Evolutionary conservation across 805 yeast species (phyloP).

Genomic region (Wickerhamomyces strasburgensis): DNA sequence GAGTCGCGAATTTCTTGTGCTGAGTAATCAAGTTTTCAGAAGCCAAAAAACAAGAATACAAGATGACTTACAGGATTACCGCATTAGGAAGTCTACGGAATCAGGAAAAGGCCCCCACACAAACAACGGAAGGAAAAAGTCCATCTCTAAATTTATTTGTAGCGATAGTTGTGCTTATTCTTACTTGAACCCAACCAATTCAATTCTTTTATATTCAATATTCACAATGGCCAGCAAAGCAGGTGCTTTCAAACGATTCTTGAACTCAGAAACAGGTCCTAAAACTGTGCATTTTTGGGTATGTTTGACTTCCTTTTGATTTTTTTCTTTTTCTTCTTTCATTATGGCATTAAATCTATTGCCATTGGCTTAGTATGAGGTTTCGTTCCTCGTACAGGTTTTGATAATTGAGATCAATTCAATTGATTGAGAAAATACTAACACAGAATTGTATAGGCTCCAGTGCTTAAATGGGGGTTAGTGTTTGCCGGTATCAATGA

Average conservation of each 20-base stretch:
- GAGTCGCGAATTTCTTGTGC: too few species aligned
- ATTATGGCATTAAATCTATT: not conserved
- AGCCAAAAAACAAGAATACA: not conserved
- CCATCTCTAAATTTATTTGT: not conserved
- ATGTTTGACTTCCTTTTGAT: conserved; percentile 30
- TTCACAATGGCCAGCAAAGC: too few species aligned
- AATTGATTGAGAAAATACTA: conserved; percentile 32
- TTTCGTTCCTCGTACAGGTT: conserved; percentile 1
- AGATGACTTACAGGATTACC: not conserved
- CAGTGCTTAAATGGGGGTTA: conserved; percentile 57
- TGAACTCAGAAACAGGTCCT: conserved; percentile 91
- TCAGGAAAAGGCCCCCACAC: not conserved
- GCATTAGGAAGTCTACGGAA: not conserved
- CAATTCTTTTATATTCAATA: too few species aligned
- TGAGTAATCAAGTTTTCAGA: not conserved
- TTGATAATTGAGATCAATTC: not conserved
- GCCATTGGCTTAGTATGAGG: too few species aligned
- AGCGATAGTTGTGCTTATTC: too few species aligned
- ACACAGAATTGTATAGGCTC: conserved; percentile 18
- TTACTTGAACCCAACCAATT: too few species aligned
- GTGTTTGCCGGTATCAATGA: conserved; percentile 91
- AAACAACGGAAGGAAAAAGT: not conserved
- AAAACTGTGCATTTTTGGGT: conserved; percentile 98
- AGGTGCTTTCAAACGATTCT: conserved; percentile 60
- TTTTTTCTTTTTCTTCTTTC: not conserved